These are phyloP conservation scores for Lachnellula occidentalis DNA, from an alignment of 2,329 filamentous ascomycete species.

Conservation along the genomic window DNA sequence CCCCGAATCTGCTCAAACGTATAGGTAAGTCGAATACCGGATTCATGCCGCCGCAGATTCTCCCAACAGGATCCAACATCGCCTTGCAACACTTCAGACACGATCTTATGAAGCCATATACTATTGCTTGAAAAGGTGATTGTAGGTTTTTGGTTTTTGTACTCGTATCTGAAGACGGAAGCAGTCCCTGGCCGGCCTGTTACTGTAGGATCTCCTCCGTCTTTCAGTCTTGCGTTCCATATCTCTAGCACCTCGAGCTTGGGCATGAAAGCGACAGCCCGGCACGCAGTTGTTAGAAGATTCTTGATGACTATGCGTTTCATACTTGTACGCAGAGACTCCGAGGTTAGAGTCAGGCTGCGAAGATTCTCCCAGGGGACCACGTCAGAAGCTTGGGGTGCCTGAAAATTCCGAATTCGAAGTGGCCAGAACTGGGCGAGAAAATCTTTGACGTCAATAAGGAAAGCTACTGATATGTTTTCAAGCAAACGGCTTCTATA, in stretches of 20 bases:
- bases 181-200: slow-evolving; percentile 8
- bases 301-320: not conserved
- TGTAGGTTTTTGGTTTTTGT: slow-evolving; percentile 6
- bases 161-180: slow-evolving; percentile 13
- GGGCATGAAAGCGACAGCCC: slow-evolving; percentile 13
- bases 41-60: not conserved
- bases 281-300: not conserved
- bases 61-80: not conserved
- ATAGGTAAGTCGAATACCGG: not conserved
- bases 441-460: slow-evolving; percentile 5
- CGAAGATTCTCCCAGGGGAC: slow-evolving; percentile 4
- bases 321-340: not conserved
- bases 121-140: slow-evolving; percentile 9
- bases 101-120: not conserved
- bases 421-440: not conserved
- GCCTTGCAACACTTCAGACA: not conserved
- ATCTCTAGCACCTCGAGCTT: slow-evolving; percentile 15
- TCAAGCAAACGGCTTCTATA: slow-evolving; percentile 1
- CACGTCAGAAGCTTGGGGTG: not conserved
- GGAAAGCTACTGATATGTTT: slow-evolving; percentile 4
- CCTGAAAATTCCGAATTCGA: not conserved
- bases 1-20: not conserved
- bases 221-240: slow-evolving; percentile 7
- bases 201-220: not conserved
- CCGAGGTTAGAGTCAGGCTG: slow-evolving; percentile 1